These are phyloP conservation scores for Nitzschia palea DNA, from an alignment of 108 stramenopile genomes.

Conservation along the genomic window DNA sequence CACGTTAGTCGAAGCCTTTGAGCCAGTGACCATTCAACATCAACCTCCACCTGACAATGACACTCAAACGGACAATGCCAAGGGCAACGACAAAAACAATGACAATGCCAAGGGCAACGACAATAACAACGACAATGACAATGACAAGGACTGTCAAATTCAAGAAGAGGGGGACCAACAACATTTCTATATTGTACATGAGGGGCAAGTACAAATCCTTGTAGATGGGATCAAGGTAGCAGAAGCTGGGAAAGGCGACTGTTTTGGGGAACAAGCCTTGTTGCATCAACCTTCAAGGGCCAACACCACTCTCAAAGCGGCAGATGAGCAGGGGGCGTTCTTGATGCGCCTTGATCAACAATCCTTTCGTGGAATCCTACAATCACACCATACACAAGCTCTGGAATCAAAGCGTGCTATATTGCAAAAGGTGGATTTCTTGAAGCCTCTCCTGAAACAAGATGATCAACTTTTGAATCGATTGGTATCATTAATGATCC, in stretches of 20 bases:
- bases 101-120: too few species aligned
- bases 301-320: constrained; percentile 34
- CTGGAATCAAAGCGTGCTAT: not conserved
- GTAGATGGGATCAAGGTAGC: constrained; percentile 42
- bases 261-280: constrained; percentile 42
- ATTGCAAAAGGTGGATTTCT: constrained; percentile 17
- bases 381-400: constrained; percentile 19
- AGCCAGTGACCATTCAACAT: constrained; percentile 15
- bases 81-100: too few species aligned
- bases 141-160: too few species aligned
- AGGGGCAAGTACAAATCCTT: constrained; percentile 52
- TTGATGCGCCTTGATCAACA: constrained; percentile 42
- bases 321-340: not conserved
- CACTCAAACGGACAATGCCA: too few species aligned
- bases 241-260: constrained; percentile 43
- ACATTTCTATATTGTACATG: constrained; percentile 78
- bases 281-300: constrained; percentile 5
- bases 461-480: constrained; percentile 16
- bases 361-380: constrained; percentile 39
- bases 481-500: constrained; percentile 34
- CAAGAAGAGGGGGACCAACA: constrained; percentile 70
- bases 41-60: constrained; percentile 12
- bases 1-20: constrained; percentile 57
- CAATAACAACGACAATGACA: too few species aligned
- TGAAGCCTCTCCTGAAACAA: constrained; percentile 23